phyloP scores from a whole-genome alignment of 2,329 filamentous ascomycete genomes.

The Gliomastix tumulicola region DNA sequence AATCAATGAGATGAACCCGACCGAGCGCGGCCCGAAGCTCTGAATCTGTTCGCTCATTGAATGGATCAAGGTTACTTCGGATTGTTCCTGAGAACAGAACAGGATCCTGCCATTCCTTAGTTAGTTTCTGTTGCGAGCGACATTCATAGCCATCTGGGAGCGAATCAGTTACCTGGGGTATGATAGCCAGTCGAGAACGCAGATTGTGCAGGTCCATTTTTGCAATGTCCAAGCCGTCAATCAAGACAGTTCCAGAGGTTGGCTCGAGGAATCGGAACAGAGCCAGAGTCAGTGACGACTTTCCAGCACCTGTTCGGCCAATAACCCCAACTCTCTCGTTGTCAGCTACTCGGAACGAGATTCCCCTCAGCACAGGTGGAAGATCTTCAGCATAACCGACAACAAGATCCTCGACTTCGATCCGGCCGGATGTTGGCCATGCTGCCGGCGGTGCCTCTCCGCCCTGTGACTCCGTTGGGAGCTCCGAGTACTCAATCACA shows the following conservation, averaged over 20 bases:
- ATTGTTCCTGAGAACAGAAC: conserved; percentile 77
- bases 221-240: conserved; percentile 71
- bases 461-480: conserved; percentile 59
- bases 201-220: conserved; percentile 64
- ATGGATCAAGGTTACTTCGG: conserved; percentile 70
- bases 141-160: background rate
- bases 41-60: conserved; percentile 60
- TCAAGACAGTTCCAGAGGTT: conserved; percentile 54
- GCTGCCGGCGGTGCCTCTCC: conserved; percentile 57
- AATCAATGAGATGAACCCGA: conserved; percentile 60
- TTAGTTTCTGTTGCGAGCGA: background rate
- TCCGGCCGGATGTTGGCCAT: conserved; percentile 67
- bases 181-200: conserved; percentile 70
- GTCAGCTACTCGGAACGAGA: conserved; percentile 58
- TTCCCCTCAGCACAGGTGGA: conserved; percentile 61
- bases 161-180: conserved; percentile 47
- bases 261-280: conserved; percentile 74
- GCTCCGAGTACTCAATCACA: conserved; percentile 66
- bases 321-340: conserved; percentile 71
- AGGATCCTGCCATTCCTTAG: conserved; percentile 48
- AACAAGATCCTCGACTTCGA: conserved; percentile 68
- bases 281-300: conserved; percentile 68
- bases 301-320: conserved; percentile 71
- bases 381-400: conserved; percentile 67
- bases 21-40: conserved; percentile 64